Evolutionary conservation across 2,329 filamentous ascomycete genomes (phyloP).

Genomic region (Pseudogymnoascus sp.): DNA sequence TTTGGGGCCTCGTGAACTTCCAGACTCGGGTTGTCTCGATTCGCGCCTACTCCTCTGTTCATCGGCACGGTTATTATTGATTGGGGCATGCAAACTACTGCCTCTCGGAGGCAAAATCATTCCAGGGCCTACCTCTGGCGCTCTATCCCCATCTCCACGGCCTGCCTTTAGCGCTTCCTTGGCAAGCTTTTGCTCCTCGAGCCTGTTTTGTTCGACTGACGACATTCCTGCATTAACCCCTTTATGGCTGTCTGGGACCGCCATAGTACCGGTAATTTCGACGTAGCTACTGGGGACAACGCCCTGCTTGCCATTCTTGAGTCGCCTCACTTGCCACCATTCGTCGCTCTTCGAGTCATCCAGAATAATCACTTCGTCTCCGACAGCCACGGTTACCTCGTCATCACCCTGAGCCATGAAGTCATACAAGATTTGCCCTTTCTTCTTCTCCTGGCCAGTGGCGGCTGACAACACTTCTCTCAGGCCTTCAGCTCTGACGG

Average conservation of each 20-base stretch:
- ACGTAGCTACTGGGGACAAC: constrained; percentile 97
- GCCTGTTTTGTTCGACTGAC: constrained; percentile 66
- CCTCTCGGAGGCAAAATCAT: constrained; percentile 69
- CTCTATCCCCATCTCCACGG: constrained; percentile 52
- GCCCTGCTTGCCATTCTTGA: constrained; percentile 90
- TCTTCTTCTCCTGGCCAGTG: constrained; percentile 65
- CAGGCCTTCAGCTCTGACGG: constrained; percentile 73
- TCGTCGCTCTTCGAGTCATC: constrained; percentile 92
- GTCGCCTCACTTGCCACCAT: constrained; percentile 91
- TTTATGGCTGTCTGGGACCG: constrained; percentile 35
- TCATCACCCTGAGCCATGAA: constrained; percentile 96
- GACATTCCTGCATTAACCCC: constrained; percentile 58
- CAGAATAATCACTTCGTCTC: constrained; percentile 83
- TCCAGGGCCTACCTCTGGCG: constrained; percentile 70
- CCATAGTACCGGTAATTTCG: constrained; percentile 68
- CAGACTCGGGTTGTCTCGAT: constrained; percentile 54
- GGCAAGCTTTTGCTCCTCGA: constrained; percentile 77
- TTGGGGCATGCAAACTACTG: constrained; percentile 67
- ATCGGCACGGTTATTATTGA: constrained; percentile 60
- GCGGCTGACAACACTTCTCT: constrained; percentile 81
- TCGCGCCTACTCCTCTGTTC: constrained; percentile 70
- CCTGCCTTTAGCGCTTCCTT: constrained; percentile 68
- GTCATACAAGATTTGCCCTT: constrained; percentile 83
- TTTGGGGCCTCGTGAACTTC: constrained; percentile 52
- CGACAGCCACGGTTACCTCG: constrained; percentile 84